A percentile compares a stretch with the other conserved stretches of the same genome.
phyloP scores from a whole-genome alignment of 2,329 filamentous ascomycete species.

The Colletotrichum eremochloae region DNA sequence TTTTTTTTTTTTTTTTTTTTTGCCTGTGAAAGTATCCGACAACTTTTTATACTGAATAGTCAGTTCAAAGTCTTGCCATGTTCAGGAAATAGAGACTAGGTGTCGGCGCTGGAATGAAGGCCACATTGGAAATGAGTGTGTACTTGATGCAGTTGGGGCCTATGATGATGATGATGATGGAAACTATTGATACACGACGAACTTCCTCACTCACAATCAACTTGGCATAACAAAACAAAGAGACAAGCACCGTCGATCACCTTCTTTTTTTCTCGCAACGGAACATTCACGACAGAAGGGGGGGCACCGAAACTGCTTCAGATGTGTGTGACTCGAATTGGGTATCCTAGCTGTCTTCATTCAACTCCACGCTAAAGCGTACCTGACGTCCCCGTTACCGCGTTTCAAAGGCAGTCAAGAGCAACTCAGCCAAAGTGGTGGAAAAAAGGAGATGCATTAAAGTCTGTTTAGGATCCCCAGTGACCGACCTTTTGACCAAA shows the following conservation, averaged over 20 bases:
- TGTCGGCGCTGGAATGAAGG: background rate
- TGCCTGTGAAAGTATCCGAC: too few species aligned
- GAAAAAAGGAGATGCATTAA: slow-evolving; percentile 22
- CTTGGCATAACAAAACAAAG: background rate
- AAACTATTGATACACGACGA: background rate
- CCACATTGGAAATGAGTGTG: background rate
- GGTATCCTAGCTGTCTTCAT: slow-evolving; percentile 30
- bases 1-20: too few species aligned
- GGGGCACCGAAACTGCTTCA: background rate
- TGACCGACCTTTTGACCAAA: background rate
- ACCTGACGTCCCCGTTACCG: slow-evolving; percentile 7
- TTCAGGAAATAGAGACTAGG: background rate
- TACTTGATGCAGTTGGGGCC: background rate
- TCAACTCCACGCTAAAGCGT: slow-evolving; percentile 33
- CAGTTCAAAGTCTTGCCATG: background rate
- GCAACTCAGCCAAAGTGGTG: background rate
- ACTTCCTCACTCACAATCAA: background rate
- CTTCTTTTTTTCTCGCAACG: background rate
- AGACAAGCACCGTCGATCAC: background rate
- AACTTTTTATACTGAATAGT: too few species aligned
- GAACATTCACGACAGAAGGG: background rate
- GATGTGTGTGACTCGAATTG: slow-evolving; percentile 1
- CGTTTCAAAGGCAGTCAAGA: background rate
- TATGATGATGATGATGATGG: background rate
- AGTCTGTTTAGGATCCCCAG: slow-evolving; percentile 13